Conservation (phyloP, 1,139 yeast genomes). For the Blastobotrys raffinosifermentans region DNA sequence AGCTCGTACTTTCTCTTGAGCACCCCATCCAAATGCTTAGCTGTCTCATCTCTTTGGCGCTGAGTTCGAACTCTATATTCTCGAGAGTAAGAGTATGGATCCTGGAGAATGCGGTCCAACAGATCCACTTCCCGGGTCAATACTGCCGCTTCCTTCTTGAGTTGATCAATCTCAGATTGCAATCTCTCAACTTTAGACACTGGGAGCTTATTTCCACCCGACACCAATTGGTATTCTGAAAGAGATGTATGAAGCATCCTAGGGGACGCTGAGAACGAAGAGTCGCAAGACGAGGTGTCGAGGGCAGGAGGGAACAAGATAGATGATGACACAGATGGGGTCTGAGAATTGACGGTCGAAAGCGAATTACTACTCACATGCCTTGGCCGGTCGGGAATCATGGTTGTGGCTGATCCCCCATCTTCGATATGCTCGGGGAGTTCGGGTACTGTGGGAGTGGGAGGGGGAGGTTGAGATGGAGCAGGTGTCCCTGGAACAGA, state of each 20-base stretch:
- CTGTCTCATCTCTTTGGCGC: constrained; percentile 10
- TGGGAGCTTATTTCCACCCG: background rate
- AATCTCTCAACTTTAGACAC: constrained; percentile 13
- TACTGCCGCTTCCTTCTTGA: constrained; percentile 8
- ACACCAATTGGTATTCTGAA: background rate
- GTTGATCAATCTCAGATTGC: constrained; percentile 13
- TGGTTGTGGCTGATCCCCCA: background rate
- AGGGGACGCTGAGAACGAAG: constrained; percentile 1
- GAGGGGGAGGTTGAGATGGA: background rate
- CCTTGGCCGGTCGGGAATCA: background rate
- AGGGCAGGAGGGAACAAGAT: constrained; percentile 7
- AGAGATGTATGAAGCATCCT: too few relatives aligned
- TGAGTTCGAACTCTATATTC: constrained; percentile 15
- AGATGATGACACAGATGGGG: constrained; percentile 8
- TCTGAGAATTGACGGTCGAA: constrained; percentile 5
- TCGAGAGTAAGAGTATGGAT: constrained; percentile 14
- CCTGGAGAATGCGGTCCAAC: constrained; percentile 7
- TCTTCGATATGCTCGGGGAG: background rate
- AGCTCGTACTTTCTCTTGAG: constrained; percentile 25
- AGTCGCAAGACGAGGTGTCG: constrained; percentile 4
- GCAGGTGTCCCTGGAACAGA: background rate
- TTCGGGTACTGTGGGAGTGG: background rate
- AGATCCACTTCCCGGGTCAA: constrained; percentile 8
- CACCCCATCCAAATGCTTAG: constrained; percentile 18
- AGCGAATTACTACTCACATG: constrained; percentile 4